phyloP scores from a whole-genome alignment of 768 basidiomycete species.

The Leccinum obscurum region DNA sequence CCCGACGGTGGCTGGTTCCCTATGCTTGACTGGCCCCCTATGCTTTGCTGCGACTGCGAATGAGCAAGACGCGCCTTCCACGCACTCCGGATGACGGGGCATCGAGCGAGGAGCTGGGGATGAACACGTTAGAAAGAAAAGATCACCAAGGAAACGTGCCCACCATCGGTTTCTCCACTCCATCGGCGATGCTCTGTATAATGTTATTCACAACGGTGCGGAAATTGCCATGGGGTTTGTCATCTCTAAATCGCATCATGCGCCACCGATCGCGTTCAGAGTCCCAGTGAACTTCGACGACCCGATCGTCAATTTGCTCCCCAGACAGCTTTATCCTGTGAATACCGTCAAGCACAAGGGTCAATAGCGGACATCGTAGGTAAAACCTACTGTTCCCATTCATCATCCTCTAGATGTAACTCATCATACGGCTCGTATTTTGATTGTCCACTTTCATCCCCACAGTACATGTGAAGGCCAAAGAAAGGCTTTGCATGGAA shows the following conservation, averaged over 20 bases:
- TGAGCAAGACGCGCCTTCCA: conserved; percentile 70
- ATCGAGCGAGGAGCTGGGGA: conserved; percentile 66
- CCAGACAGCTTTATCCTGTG: conserved; percentile 77
- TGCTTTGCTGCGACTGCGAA: conserved; percentile 32
- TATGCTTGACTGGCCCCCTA: conserved; percentile 16
- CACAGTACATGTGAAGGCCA: conserved; percentile 79
- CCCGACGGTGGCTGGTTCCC: conserved; percentile 20
- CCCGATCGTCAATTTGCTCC: conserved; percentile 90
- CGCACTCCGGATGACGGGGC: conserved; percentile 60
- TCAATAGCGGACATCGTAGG: not conserved
- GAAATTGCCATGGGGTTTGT: conserved; percentile 93
- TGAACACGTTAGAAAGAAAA: conserved; percentile 13
- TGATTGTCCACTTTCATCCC: conserved; percentile 54
- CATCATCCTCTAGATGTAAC: conserved; percentile 81
- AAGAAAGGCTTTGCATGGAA: conserved; percentile 85
- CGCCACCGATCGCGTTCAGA: conserved; percentile 64
- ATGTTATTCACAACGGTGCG: conserved; percentile 82
- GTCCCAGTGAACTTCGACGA: conserved; percentile 96
- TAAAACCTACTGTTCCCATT: conserved; percentile 85
- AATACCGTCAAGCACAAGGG: conserved; percentile 4
- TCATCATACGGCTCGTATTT: conserved; percentile 83
- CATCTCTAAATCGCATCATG: conserved; percentile 91
- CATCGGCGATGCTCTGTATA: conserved; percentile 88
- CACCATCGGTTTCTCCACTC: conserved; percentile 87
- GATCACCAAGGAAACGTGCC: conserved; percentile 28